phyloP scores from a whole-genome alignment of 345 rosid species.

The Brassica incana region DNA sequence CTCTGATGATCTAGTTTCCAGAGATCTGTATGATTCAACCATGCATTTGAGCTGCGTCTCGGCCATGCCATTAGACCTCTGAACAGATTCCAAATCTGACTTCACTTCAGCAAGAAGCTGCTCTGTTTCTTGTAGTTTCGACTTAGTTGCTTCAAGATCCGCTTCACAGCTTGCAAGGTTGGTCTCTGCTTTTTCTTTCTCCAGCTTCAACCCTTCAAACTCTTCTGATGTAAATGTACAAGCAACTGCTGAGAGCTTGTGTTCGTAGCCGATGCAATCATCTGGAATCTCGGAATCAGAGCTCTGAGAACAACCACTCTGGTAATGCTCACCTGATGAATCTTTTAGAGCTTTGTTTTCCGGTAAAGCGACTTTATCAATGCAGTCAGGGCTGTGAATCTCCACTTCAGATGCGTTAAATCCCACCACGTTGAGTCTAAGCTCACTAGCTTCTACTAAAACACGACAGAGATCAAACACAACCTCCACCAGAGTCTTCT shows the following conservation, averaged over 20 bases:
- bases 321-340: slow-evolving; percentile 57
- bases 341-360: slow-evolving; percentile 60
- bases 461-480: slow-evolving; percentile 66
- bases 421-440: slow-evolving; percentile 60
- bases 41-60: slow-evolving; percentile 96
- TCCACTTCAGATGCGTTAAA: slow-evolving; percentile 61
- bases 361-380: slow-evolving; percentile 90
- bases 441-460: slow-evolving; percentile 62
- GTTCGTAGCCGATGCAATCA: slow-evolving; percentile 58
- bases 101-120: slow-evolving; percentile 67
- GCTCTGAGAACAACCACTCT: slow-evolving; percentile 51
- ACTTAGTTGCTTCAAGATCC: slow-evolving; percentile 66
- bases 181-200: slow-evolving; percentile 64
- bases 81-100: slow-evolving; percentile 65
- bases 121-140: slow-evolving; percentile 79
- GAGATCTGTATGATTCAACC: slow-evolving; percentile 91
- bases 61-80: slow-evolving; percentile 74
- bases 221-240: slow-evolving; percentile 60
- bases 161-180: slow-evolving; percentile 65
- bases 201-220: slow-evolving; percentile 62
- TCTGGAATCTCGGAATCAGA: slow-evolving; percentile 86
- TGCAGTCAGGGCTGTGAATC: slow-evolving; percentile 84
- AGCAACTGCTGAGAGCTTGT: slow-evolving; percentile 31
- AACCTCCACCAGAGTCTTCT: slow-evolving; percentile 50
- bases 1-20: slow-evolving; percentile 74